Evolutionary conservation across 805 yeast genomes (phyloP).

Genomic region (Barnettozyma salicaria): DNA sequence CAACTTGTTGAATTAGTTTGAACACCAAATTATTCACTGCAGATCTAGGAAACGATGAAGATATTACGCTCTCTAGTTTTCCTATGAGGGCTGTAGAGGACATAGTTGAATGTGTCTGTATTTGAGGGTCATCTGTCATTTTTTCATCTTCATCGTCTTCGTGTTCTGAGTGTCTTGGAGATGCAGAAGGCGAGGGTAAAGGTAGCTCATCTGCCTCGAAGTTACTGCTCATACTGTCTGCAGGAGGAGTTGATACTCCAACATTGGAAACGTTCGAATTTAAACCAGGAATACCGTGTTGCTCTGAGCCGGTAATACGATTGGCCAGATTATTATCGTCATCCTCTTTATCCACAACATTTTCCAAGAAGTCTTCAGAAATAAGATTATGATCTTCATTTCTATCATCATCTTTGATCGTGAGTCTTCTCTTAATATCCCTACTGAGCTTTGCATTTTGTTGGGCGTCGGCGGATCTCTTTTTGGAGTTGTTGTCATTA

Average conservation of each 20-base stretch:
- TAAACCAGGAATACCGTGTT: constrained; percentile 3
- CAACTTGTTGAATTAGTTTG: constrained; percentile 50
- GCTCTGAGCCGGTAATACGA: constrained; percentile 10
- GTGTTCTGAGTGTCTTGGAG: constrained; percentile 38
- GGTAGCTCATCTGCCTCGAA: constrained; percentile 38
- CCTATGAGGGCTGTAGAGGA: constrained; percentile 8
- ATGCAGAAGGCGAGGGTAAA: constrained; percentile 63
- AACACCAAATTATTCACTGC: constrained; percentile 46
- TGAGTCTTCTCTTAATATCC: constrained; percentile 17
- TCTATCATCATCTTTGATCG: constrained; percentile 13
- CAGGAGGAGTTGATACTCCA: constrained; percentile 2
- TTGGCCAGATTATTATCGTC: constrained; percentile 21
- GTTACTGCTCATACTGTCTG: constrained; percentile 2
- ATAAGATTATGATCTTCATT: constrained; percentile 1
- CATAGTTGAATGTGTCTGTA: not conserved
- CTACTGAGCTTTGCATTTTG: constrained; percentile 5
- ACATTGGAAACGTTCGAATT: constrained; percentile 2
- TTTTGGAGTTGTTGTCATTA: constrained; percentile 10
- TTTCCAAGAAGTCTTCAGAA: constrained; percentile 1
- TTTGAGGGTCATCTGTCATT: constrained; percentile 7
- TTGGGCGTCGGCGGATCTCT: constrained; percentile 22
- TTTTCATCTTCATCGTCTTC: constrained; percentile 18
- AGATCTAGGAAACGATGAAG: constrained; percentile 32
- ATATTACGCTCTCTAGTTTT: constrained; percentile 14
- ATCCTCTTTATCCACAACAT: constrained; percentile 6